Conservation (phyloP, 345 rosid species). For the Citropsis articulata region DNA sequence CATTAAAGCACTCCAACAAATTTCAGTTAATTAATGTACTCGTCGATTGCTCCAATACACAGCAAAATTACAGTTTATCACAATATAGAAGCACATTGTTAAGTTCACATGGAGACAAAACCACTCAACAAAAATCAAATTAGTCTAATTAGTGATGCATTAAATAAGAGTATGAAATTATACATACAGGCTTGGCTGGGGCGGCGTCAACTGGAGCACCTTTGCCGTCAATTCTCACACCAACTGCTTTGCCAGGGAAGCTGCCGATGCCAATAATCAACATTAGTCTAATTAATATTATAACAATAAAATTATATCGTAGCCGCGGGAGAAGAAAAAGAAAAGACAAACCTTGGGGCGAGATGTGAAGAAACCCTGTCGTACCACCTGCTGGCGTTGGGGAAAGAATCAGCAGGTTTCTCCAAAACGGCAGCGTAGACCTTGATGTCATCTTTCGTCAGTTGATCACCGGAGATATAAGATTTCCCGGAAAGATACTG, state of each 20-base stretch:
- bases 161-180: neutral
- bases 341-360: constrained; percentile 47
- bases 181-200: constrained; percentile 24
- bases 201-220: constrained; percentile 45
- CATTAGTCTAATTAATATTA: no score
- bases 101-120: neutral
- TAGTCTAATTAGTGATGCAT: neutral
- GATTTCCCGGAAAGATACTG: constrained; percentile 68
- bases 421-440: constrained; percentile 67
- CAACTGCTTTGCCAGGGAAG: constrained; percentile 83
- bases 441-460: constrained; percentile 73
- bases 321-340: neutral
- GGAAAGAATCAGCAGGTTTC: constrained; percentile 62
- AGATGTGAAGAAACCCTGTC: constrained; percentile 57
- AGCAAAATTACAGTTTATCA: neutral
- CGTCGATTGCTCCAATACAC: no score
- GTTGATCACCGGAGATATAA: constrained; percentile 58
- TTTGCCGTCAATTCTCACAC: constrained; percentile 61
- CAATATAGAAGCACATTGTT: neutral
- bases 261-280: constrained; percentile 25
- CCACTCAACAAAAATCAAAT: neutral
- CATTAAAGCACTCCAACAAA: neutral
- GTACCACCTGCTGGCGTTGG: constrained; percentile 83
- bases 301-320: neutral
- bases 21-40: no score